Percentiles rank a stretch among this genome's conserved stretches.
These are phyloP conservation scores for Plasmodium billcollinsi DNA, from an alignment of 169 alveolate genomes.

Conservation along the genomic window DNA sequence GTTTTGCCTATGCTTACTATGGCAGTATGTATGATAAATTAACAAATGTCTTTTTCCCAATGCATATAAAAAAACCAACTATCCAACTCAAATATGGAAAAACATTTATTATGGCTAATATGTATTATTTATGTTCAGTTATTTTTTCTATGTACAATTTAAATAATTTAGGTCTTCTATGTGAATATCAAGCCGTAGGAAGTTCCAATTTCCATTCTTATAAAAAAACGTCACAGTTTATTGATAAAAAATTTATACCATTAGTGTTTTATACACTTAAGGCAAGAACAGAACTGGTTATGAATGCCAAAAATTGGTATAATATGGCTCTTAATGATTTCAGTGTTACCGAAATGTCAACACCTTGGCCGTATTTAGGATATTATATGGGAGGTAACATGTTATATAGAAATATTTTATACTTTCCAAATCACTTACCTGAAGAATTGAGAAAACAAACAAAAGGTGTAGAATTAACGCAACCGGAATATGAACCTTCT, in stretches of 20 bases:
- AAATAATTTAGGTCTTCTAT: conserved; percentile 34
- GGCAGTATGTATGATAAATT: conserved; percentile 44
- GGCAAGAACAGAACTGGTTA: background rate
- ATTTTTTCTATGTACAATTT: conserved; percentile 24
- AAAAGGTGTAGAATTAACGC: background rate
- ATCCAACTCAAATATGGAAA: conserved; percentile 57
- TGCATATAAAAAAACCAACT: conserved; percentile 48
- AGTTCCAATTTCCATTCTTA: conserved; percentile 31
- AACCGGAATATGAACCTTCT: conserved; percentile 12
- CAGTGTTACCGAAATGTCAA: background rate
- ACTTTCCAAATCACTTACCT: conserved; percentile 27
- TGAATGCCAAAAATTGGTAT: too few species aligned
- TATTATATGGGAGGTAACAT: conserved; percentile 23
- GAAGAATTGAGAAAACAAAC: conserved; percentile 44
- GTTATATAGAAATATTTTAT: conserved; percentile 5
- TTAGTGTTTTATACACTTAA: conserved; percentile 5
- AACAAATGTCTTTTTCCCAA: conserved; percentile 44
- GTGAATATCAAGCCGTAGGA: conserved; percentile 56
- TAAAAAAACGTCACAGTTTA: conserved; percentile 23
- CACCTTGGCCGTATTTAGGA: background rate
- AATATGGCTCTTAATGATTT: background rate
- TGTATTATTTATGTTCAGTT: conserved; percentile 30
- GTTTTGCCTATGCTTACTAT: conserved; percentile 32
- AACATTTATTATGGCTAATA: conserved; percentile 61
- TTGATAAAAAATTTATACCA: conserved; percentile 36